phyloP scores from a whole-genome alignment of 768 basidiomycete species.

The Rossbeevera mucosa region DNA sequence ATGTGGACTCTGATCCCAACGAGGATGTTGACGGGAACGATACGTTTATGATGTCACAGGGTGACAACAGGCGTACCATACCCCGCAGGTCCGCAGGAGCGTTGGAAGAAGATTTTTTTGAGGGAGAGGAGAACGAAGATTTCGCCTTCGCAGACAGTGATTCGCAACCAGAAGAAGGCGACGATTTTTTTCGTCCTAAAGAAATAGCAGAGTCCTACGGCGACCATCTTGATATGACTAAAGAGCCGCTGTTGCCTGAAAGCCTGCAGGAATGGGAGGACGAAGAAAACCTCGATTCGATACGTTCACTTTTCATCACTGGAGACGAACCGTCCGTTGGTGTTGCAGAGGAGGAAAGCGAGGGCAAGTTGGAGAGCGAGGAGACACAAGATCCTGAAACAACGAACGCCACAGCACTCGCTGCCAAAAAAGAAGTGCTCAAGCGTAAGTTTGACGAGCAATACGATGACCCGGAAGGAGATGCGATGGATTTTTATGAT shows the following conservation, averaged over 20 bases:
- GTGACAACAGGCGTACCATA: slow-evolving; percentile 47
- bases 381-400: slow-evolving; percentile 31
- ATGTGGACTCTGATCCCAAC: not conserved
- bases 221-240: slow-evolving; percentile 64
- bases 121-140: slow-evolving; percentile 36
- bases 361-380: slow-evolving; percentile 35
- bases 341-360: slow-evolving; percentile 38
- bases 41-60: not conserved
- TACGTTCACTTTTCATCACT: slow-evolving; percentile 88
- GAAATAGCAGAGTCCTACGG: slow-evolving; percentile 34
- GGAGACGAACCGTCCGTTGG: slow-evolving; percentile 42
- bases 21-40: not conserved
- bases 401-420: slow-evolving; percentile 50
- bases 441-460: slow-evolving; percentile 96
- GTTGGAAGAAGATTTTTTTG: slow-evolving; percentile 32
- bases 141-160: slow-evolving; percentile 76
- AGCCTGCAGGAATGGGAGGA: slow-evolving; percentile 75
- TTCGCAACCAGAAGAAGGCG: slow-evolving; percentile 59
- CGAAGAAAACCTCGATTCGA: slow-evolving; percentile 79
- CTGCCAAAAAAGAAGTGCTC: slow-evolving; percentile 83
- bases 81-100: slow-evolving; percentile 40
- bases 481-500: slow-evolving; percentile 84
- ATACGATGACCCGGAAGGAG: slow-evolving; percentile 83
- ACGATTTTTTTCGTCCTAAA: slow-evolving; percentile 70
- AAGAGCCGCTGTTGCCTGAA: slow-evolving; percentile 49